These are phyloP conservation scores for Aschersonia sp. DNA, from an alignment of 2,329 filamentous ascomycete species.

Conservation along the genomic window DNA sequence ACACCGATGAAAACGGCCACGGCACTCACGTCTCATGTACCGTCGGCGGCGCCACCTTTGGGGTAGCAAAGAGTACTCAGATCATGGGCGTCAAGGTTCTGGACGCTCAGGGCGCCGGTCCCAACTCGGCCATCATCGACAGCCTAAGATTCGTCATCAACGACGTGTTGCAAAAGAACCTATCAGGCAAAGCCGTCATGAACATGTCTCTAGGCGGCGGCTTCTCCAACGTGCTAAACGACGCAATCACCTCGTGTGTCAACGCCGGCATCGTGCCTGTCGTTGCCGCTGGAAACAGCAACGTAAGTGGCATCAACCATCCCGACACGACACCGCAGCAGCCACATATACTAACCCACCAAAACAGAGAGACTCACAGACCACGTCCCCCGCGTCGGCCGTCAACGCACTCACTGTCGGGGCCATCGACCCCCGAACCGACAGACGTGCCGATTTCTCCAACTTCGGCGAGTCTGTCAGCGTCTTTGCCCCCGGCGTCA, in stretches of 20 bases:
- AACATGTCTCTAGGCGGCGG: constrained; percentile 48
- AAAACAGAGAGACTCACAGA: constrained; percentile 24
- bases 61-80: constrained; percentile 43
- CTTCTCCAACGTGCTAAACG: constrained; percentile 34
- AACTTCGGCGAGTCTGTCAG: constrained; percentile 42
- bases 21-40: constrained; percentile 51
- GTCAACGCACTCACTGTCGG: constrained; percentile 44
- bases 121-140: constrained; percentile 31
- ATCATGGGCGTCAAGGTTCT: constrained; percentile 47
- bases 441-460: constrained; percentile 37
- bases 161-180: constrained; percentile 26
- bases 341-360: not conserved
- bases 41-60: constrained; percentile 44
- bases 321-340: not conserved
- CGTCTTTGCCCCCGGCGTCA: constrained; percentile 41
- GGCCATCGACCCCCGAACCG: constrained; percentile 37
- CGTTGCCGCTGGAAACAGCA: constrained; percentile 47
- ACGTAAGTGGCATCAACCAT: constrained; percentile 14
- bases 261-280: constrained; percentile 38
- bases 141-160: constrained; percentile 42
- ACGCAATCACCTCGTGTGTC: constrained; percentile 34
- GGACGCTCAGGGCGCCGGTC: constrained; percentile 23
- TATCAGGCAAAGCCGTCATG: constrained; percentile 41
- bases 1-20: constrained; percentile 46
- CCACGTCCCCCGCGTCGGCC: constrained; percentile 39